Conservation (phyloP, 2,329 filamentous ascomycete species). For the Aspergillus floridensis region DNA sequence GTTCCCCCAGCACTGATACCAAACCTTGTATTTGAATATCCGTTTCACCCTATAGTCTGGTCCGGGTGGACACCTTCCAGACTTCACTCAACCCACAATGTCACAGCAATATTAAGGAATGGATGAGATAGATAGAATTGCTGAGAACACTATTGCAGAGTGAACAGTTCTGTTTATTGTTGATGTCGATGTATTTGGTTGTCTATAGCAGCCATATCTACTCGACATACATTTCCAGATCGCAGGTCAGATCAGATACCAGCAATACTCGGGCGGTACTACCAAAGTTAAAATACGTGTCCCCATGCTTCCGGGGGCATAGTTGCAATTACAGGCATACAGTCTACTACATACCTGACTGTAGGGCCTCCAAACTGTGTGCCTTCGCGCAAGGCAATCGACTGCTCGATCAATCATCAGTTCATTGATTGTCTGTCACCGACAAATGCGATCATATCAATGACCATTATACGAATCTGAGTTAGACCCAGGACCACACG, state of each 20-base stretch:
- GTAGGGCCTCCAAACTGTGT: no score
- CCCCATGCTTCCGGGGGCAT: no score
- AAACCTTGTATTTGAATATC: slow-evolving; percentile 22
- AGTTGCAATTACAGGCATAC: no score
- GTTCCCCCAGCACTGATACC: slow-evolving; percentile 17
- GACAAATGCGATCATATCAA: not conserved
- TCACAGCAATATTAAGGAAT: slow-evolving; percentile 2
- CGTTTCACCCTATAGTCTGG: slow-evolving; percentile 19
- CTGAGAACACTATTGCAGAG: not conserved
- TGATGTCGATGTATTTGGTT: not conserved
- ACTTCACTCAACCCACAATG: slow-evolving; percentile 13
- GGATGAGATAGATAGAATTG: not conserved
- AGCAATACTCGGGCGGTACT: not conserved
- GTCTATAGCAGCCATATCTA: not conserved
- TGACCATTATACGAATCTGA: not conserved
- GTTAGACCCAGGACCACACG: no score
- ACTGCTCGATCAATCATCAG: not conserved
- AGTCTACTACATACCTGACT: no score
- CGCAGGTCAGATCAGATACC: not conserved
- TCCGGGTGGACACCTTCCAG: slow-evolving; percentile 10
- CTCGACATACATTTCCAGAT: not conserved
- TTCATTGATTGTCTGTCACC: no score
- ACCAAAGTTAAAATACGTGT: not conserved
- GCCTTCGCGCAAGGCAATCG: no score
- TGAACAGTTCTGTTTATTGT: not conserved